phyloP scores from a whole-genome alignment of 164 flowering plant genomes.

The Buxus sempervirens region DNA sequence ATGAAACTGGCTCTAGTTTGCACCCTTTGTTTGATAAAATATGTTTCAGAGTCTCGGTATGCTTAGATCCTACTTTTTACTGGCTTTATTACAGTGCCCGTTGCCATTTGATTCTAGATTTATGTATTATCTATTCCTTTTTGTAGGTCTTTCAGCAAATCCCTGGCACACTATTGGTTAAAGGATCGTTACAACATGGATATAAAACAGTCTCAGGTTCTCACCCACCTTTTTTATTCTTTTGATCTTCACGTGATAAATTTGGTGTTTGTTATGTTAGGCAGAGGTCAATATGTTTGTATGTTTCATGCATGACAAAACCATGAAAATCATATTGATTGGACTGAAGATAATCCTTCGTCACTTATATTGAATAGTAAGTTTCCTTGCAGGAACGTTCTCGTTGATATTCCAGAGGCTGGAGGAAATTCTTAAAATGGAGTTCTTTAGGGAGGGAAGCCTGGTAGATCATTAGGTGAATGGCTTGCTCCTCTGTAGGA shows the following conservation, averaged over 20 bases:
- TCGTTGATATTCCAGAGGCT: conserved; percentile 35
- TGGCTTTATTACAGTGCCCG: background rate
- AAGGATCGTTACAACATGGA: conserved; percentile 54
- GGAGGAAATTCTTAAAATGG: conserved; percentile 42
- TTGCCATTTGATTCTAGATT: background rate
- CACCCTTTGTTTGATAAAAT: conserved; percentile 23
- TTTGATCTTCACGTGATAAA: background rate
- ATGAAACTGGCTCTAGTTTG: conserved; percentile 23
- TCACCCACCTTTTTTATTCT: background rate
- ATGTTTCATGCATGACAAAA: too few relatives aligned
- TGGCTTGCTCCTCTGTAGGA: conserved; percentile 34
- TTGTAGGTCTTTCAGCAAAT: conserved; percentile 89
- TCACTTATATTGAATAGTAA: background rate
- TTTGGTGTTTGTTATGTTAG: background rate
- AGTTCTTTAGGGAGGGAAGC: conserved; percentile 35
- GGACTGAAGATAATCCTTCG: background rate
- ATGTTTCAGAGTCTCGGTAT: conserved; percentile 56
- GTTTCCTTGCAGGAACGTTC: conserved; percentile 44
- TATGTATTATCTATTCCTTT: background rate
- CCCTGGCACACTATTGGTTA: conserved; percentile 83
- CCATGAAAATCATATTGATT: background rate
- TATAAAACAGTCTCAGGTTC: conserved; percentile 53
- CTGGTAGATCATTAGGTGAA: background rate
- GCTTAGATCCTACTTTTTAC: conserved; percentile 1
- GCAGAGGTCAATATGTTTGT: background rate